Conservation (phyloP, 495 filamentous ascomycete species). For the Aspergillus asperescens region DNA sequence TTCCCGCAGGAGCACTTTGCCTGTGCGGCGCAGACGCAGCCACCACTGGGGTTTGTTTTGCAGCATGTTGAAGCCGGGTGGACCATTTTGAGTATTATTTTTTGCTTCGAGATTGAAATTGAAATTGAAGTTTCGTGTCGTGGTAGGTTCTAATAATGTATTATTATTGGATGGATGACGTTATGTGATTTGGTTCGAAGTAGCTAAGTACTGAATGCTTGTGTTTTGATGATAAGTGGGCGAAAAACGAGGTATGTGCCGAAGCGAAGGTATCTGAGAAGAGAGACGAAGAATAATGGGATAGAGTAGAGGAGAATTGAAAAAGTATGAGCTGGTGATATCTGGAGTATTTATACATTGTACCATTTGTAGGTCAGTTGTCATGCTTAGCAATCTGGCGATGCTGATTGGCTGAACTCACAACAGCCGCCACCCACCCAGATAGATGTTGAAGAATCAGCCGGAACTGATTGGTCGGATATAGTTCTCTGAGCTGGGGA, state of each 20-base stretch:
- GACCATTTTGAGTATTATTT: slow-evolving; percentile 37
- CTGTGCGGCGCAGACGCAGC: slow-evolving; percentile 58
- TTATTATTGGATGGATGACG: slow-evolving; percentile 7
- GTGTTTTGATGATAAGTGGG: too few relatives aligned
- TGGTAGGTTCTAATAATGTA: slow-evolving; percentile 6
- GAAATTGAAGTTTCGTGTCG: not conserved
- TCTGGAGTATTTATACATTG: slow-evolving; percentile 27
- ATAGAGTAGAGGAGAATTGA: not conserved
- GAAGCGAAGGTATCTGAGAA: too few relatives aligned
- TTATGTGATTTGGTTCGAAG: not conserved
- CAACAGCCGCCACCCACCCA: too few relatives aligned
- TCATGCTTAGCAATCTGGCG: slow-evolving; percentile 26
- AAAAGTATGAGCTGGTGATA: slow-evolving; percentile 3
- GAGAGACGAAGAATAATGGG: too few relatives aligned
- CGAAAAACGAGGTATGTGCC: too few relatives aligned
- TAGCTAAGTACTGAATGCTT: too few relatives aligned
- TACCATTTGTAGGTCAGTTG: slow-evolving; percentile 13
- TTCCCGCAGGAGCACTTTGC: slow-evolving; percentile 84
- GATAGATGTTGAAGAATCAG: not conserved
- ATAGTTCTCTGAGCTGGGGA: not conserved
- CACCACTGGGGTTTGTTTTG: slow-evolving; percentile 46
- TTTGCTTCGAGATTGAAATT: too few relatives aligned
- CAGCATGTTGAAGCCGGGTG: slow-evolving; percentile 58
- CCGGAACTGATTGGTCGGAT: not conserved
- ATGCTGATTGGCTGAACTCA: slow-evolving; percentile 24